These are phyloP conservation scores for Bertia moriformis DNA, from an alignment of 2,329 filamentous ascomycete genomes.

Conservation along the genomic window DNA sequence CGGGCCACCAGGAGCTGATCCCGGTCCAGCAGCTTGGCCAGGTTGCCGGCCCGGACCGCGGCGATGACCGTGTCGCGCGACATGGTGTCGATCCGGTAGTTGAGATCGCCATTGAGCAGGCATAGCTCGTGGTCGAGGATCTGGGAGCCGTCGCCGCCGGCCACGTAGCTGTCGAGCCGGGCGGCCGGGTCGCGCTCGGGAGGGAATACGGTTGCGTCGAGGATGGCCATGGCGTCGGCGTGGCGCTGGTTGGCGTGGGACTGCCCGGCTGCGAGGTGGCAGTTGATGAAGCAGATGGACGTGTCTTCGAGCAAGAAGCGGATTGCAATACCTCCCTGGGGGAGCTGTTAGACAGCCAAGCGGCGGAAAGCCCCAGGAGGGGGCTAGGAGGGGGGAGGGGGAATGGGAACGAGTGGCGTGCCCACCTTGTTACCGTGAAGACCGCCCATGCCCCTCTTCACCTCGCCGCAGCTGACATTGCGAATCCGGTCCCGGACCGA, in stretches of 20 bases:
- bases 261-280: constrained; percentile 89
- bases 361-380: no score
- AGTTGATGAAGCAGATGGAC: constrained; percentile 92
- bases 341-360: no score
- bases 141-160: constrained; percentile 89
- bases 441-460: constrained; percentile 93
- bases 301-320: constrained; percentile 91
- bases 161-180: constrained; percentile 66
- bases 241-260: constrained; percentile 80
- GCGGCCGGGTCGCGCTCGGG: constrained; percentile 50
- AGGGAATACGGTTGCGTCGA: constrained; percentile 67
- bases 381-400: no score
- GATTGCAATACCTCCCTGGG: constrained; percentile 65
- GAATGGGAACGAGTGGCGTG: constrained; percentile 3
- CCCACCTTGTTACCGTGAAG: constrained; percentile 78
- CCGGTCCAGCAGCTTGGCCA: constrained; percentile 74
- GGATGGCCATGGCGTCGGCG: constrained; percentile 78
- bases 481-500: constrained; percentile 62
- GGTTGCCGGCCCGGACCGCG: constrained; percentile 67
- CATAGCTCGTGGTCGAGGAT: constrained; percentile 97
- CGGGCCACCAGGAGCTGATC: constrained; percentile 84
- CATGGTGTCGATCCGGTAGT: constrained; percentile 97
- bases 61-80: constrained; percentile 83
- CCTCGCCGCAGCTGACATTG: constrained; percentile 64
- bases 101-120: constrained; percentile 86